These are phyloP conservation scores for Leccinum proliferum DNA, from an alignment of 1,284 basidiomycete genomes.

Conservation along the genomic window DNA sequence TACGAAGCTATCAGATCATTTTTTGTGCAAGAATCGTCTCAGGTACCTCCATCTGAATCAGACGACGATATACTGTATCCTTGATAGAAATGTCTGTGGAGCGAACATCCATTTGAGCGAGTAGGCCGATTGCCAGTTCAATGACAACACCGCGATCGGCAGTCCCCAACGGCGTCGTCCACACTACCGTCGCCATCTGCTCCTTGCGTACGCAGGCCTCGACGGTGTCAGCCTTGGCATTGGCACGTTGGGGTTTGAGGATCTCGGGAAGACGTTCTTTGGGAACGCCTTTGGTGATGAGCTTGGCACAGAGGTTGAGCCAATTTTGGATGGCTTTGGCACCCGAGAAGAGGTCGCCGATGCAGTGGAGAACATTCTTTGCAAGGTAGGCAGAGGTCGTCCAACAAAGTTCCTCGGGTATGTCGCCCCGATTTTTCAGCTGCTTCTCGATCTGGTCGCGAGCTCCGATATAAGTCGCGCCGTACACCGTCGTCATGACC, in stretches of 20 bases:
- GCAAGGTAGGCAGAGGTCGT: conserved; percentile 79
- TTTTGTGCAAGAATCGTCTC: too few relatives aligned
- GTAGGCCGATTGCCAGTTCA: too few relatives aligned
- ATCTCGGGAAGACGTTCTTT: conserved; percentile 63
- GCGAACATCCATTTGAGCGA: too few relatives aligned
- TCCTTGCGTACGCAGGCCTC: conserved; percentile 62
- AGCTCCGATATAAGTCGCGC: conserved; percentile 94
- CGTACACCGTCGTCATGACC: conserved; percentile 99
- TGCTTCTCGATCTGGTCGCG: conserved; percentile 94
- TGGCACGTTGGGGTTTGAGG: conserved; percentile 20
- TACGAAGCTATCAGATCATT: too few relatives aligned
- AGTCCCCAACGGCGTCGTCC: conserved; percentile 93
- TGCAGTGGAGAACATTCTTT: conserved; percentile 72
- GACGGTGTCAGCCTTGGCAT: conserved; percentile 15
- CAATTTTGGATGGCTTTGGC: conserved; percentile 92
- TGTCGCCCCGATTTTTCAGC: conserved; percentile 72
- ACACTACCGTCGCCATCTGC: conserved; percentile 94
- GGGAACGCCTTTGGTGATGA: conserved; percentile 89
- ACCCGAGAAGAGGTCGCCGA: conserved; percentile 90
- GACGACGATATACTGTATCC: too few relatives aligned
- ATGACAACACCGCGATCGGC: too few relatives aligned
- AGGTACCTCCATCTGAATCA: too few relatives aligned
- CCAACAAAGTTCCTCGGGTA: conserved; percentile 75
- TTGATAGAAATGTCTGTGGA: too few relatives aligned
- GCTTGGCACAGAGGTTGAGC: conserved; percentile 78